Evolutionary conservation across 2,329 filamentous ascomycete species (phyloP), one percentile per base, ranked within the genome.

Genomic region (Epichloe brachyelytri): DNA sequence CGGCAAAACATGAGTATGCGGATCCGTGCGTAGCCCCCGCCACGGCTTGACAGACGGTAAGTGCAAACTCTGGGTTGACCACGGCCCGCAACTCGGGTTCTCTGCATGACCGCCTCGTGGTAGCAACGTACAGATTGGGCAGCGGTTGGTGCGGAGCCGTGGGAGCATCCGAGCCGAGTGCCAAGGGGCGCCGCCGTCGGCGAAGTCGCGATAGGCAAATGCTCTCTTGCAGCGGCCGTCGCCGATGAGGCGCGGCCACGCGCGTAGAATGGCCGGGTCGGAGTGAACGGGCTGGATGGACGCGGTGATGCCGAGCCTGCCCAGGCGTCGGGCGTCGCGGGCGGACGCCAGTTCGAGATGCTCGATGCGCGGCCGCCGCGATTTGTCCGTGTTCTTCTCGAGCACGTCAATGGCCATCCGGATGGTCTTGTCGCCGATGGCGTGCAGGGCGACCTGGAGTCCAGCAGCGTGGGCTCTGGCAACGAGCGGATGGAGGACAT

Each of bases 171-270:
- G 73, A 76, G 0, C 80, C 80, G 11, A 83, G 69, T 0, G 79
- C 78, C 0, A 83, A 61, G 1, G 67, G 0, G 79, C 77, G 1
- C 78, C 78, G 0, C 68, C 67, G 43, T 77, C 74, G 2, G 71
- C 69, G 37, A 83, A 81, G 45, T 83, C 79, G 41, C 72, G 71
- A 62, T 85, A 84, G 0, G 81, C 77, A 58, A 84, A 85, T 0
- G 79, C 79, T 14, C 79, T 70, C 48, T 68, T 69, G 64, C 79
- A 77, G 1, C 79, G 69, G 15, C 72, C 65, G 11, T 64, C 60
- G 1, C 78, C 80, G 4, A 85, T 64, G 15, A 84, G 70, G 7
- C 68, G 65, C 0, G 78, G 78, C 78, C 81, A 85, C 0, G 78
- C 79, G 30, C 73, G 68, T 3, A 84, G 65, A 51, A 83, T 80